Base-by-base conservation (phyloP, 768 basidiomycete genomes). In the Polyporus arcularius region DNA sequence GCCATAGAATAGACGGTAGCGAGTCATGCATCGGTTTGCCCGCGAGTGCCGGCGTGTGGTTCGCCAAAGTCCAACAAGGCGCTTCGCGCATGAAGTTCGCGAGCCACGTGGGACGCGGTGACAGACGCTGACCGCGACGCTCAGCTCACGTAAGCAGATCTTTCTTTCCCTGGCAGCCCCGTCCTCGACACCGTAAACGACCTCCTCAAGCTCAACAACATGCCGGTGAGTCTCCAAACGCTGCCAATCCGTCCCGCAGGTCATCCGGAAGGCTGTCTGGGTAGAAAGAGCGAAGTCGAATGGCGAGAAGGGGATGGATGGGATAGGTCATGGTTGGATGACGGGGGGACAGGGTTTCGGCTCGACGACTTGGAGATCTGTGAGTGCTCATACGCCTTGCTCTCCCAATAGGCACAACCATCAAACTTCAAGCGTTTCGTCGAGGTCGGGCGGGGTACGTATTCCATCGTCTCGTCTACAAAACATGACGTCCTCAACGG, bases 381-480 rank as follows among this genome's bases (percentile, higher is more conserved):
- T 42, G 16, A 35, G 53, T 58, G 52, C 62, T 64, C 38, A 62
- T 45, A 7, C 21, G 3, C 15, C 30, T 10, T 1, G 32, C 28
- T 35, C 35, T 35, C 11, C 35, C 35, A 21, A 46, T 46, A 62
- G 64, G 64, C 55, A 55, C 62, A 63, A 59, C 74, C 76, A 65
- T 95, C 92, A 71, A 94, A 88, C 75, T 98, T 98, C 85, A 88
- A 89, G 79, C 92, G 94, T 64, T 98, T 96, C 79, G 96, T 98
- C 73, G 92, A 99, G 86, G 94, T 98, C 75, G 96, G 96, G 73
- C 92, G 96, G 73, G 92, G 91, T 93, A 68, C 62, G 83, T 71
- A 7, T 18, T n/a, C 32, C 21, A 14, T 12, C 3, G 16, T 21
- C 35, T 31, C 9, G 26, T 14, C 50, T 61, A 26, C 31, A 35